These are phyloP conservation scores for Microthlaspi erraticum DNA, from an alignment of 345 rosid genomes.

Conservation along the genomic window DNA sequence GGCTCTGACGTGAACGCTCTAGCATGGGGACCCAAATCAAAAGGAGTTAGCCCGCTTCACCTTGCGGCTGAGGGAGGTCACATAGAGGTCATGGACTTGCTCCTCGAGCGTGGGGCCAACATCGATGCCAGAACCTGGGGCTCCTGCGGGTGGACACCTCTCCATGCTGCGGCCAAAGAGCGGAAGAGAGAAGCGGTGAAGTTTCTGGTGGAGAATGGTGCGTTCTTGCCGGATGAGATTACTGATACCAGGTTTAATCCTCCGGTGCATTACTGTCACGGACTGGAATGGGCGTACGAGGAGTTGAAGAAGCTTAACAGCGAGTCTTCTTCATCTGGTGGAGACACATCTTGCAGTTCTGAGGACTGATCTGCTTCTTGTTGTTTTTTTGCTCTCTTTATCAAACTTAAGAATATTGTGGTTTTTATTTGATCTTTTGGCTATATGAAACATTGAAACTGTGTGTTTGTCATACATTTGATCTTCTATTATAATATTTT, in stretches of 20 bases:
- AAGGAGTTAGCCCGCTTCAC: conserved; percentile 90
- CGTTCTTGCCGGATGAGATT: conserved; percentile 87
- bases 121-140: conserved; percentile 96
- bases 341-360: conserved; percentile 63
- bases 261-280: conserved; percentile 91
- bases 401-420: conserved; percentile 2
- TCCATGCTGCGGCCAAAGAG: conserved; percentile 89
- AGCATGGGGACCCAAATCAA: conserved; percentile 91
- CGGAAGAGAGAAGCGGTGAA: conserved; percentile 84
- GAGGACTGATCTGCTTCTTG: conserved; percentile 48
- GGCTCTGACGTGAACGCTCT: conserved; percentile 84
- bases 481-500: no score
- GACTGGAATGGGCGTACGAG: conserved; percentile 98
- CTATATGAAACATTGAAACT: conserved; percentile 10
- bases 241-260: conserved; percentile 88
- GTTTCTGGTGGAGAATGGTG: conserved; percentile 86
- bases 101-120: conserved; percentile 92
- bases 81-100: conserved; percentile 83
- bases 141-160: conserved; percentile 98
- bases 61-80: conserved; percentile 99
- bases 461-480: not conserved
- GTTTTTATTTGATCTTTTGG: conserved; percentile 26
- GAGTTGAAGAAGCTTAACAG: conserved; percentile 66
- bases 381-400: not conserved
- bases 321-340: conserved; percentile 46